Evolutionary conservation across 306 rosid species (phyloP), one percentile per base, ranked within the genome.

Genomic region (Medicago lupulina): DNA sequence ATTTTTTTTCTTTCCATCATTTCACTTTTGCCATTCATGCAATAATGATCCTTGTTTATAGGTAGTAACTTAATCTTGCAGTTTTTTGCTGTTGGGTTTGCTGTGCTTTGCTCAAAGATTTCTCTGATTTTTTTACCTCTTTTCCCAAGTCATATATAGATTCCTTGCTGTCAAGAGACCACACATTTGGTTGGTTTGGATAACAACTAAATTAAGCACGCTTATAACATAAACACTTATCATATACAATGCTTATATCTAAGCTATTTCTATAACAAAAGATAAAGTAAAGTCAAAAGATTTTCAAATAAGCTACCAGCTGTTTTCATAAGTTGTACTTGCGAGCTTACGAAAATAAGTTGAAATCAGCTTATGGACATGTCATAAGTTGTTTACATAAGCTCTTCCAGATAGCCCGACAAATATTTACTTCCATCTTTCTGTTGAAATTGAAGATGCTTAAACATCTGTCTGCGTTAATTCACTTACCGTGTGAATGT

Each of bases 11-110:
- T 3, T 46, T n/a, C n/a, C 25, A 19, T 62, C 65, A 62, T 70
- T 61, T 8, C 51, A 62, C 58, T 28, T 3, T 71, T 71, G 3
- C 14, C 73, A 17, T 28, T 46, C 62, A 55, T 9, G 73, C 71
- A 55, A 13, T 18, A 40, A 50, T 25, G 31, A 54, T 73, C 39
- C 19, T 41, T 67, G 21, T 71, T 71, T 65, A 44, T 8, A 51
- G 41, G 68, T 47, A 73, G 49, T 59, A 80, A 55, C 25, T 59
- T 44, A 44, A 64, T 49, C 38, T 16, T 17, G 31, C 65, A 70
- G 34, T 47, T 16, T 46, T 77, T 70, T 74, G 23, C 28, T 66
- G 16, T 80, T 71, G 77, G 64, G 51, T 60, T 76, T 47, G 19
- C 8, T 2, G 17, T 39, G 21, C 59, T 28, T 57, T 67, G 60